A percentile compares a stretch with the other conserved stretches of the same genome.
Evolutionary conservation across 257 asterid genomes (phyloP).

Genomic region (Vinca minor): DNA sequence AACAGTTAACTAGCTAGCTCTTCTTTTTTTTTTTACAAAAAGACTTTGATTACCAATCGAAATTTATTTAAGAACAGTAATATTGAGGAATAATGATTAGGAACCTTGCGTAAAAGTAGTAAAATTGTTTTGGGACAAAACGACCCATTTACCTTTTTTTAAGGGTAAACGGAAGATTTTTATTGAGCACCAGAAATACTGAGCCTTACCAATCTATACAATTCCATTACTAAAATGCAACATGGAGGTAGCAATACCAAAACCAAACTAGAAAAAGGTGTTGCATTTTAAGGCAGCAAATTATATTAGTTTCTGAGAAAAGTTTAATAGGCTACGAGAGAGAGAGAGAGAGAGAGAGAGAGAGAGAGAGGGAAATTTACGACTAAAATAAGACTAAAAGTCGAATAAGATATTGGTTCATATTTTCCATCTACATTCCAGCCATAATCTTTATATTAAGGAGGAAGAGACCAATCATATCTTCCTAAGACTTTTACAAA

Average conservation of each 20-base stretch:
- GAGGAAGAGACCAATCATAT: slow-evolving; percentile 6
- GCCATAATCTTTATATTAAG: not conserved
- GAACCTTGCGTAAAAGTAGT: too few species aligned
- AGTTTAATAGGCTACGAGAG: not conserved
- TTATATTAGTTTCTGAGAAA: not conserved
- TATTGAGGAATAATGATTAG: too few species aligned
- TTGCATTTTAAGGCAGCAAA: not conserved
- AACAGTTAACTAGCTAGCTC: too few species aligned
- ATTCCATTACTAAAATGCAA: not conserved
- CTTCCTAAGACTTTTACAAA: slow-evolving; percentile 9
- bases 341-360: too few species aligned
- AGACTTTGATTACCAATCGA: too few species aligned
- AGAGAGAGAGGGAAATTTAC: not conserved
- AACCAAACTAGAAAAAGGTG: not conserved
- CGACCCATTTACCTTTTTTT: too few species aligned
- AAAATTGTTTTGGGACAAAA: too few species aligned
- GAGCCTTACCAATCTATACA: not conserved
- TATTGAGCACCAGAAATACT: too few species aligned
- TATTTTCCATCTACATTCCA: not conserved
- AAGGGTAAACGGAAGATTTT: too few species aligned
- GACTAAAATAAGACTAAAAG: not conserved
- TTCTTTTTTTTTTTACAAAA: too few species aligned
- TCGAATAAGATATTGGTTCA: not conserved
- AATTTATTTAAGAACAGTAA: too few species aligned
- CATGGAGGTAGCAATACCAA: not conserved